Evolutionary conservation across 495 filamentous ascomycete species (phyloP).

Genomic region (Hyaloscypha finlandica): DNA sequence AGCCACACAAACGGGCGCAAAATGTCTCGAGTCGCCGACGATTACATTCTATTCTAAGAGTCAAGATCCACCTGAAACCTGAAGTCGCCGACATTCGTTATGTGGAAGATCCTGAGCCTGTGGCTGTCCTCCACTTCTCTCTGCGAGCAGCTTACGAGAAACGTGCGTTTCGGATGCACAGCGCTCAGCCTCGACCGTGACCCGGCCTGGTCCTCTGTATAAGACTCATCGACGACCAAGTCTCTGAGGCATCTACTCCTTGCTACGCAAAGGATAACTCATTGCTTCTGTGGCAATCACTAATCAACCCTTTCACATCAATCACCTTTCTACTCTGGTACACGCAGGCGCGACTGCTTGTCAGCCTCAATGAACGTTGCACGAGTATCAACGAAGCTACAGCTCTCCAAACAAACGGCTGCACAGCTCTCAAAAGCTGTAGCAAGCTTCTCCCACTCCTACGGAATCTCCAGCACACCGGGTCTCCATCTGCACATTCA

Average conservation of each 20-base stretch:
- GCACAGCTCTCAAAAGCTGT: slow-evolving; percentile 29
- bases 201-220: neutral
- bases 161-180: neutral
- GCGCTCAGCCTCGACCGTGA: neutral
- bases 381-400: slow-evolving; percentile 21
- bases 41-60: no score
- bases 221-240: slow-evolving; percentile 5
- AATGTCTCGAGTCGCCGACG: no score
- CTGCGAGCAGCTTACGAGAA: neutral
- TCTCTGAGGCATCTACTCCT: slow-evolving; percentile 17
- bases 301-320: neutral
- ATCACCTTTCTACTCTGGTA: neutral
- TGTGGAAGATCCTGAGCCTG: neutral
- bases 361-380: slow-evolving; percentile 28
- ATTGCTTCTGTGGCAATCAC: slow-evolving; percentile 15
- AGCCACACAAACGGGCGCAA: neutral
- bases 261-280: slow-evolving; percentile 5
- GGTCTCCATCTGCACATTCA: slow-evolving; percentile 25
- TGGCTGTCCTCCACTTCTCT: neutral
- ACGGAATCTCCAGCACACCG: slow-evolving; percentile 19
- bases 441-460: slow-evolving; percentile 27
- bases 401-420: slow-evolving; percentile 27
- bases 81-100: neutral
- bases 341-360: slow-evolving; percentile 7
- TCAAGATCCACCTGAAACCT: neutral